Evolutionary conservation across 441 rosid genomes (phyloP).

Genomic region (Populus hybrid): DNA sequence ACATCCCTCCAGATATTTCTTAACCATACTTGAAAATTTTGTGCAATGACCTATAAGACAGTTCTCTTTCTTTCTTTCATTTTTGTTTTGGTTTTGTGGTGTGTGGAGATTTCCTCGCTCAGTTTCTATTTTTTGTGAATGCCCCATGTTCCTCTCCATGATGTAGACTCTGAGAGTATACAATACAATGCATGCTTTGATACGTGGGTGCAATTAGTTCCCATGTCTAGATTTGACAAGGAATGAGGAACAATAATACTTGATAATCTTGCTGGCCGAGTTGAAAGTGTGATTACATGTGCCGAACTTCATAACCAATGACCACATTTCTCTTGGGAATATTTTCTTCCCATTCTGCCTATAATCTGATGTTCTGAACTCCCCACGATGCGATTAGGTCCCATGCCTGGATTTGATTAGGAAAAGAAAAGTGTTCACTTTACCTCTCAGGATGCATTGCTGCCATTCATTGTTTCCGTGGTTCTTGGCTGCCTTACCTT

Average conservation of each 20-base stretch:
- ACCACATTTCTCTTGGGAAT: background rate
- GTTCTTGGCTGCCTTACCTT: background rate
- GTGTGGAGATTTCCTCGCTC: background rate
- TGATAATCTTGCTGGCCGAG: background rate
- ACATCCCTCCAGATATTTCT: background rate
- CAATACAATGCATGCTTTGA: background rate
- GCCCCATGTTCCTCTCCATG: background rate
- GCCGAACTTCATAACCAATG: background rate
- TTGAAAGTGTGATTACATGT: background rate
- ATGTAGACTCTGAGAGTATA: background rate
- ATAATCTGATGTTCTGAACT: background rate
- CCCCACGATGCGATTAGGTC: background rate
- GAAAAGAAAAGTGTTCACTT: background rate
- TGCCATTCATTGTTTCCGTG: background rate
- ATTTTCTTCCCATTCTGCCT: background rate
- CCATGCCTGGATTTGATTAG: background rate
- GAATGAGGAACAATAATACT: background rate
- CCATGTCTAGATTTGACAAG: background rate
- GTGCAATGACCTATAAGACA: conserved; percentile 4
- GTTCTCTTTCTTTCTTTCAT: background rate
- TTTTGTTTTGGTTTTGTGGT: background rate
- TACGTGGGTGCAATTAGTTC: background rate
- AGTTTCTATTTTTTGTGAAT: background rate
- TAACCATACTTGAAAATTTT: conserved; percentile 5
- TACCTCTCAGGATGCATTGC: background rate